Evolutionary conservation across 2,329 filamentous ascomycete species (phyloP).

Genomic region (Nothophoma quercina): DNA sequence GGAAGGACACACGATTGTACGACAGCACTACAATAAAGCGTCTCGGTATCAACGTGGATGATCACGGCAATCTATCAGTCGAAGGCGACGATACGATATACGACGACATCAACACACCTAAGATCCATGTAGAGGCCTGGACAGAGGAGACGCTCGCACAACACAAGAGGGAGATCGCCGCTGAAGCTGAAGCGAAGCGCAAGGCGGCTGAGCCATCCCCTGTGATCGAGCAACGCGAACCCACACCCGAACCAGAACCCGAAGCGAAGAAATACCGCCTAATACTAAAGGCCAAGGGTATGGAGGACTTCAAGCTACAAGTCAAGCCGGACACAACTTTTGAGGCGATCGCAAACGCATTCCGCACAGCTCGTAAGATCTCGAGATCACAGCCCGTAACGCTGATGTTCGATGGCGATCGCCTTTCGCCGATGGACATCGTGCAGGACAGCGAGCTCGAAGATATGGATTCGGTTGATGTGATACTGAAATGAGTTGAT

Average conservation of each 20-base stretch:
- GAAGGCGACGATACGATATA: constrained; percentile 56
- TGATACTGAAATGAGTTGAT: constrained; percentile 41
- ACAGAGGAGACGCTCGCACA: constrained; percentile 69
- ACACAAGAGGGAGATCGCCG: constrained; percentile 53
- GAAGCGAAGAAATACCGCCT: constrained; percentile 52
- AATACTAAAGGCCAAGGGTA: constrained; percentile 60
- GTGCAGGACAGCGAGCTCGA: constrained; percentile 47
- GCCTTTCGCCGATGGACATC: constrained; percentile 42
- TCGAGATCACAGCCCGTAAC: constrained; percentile 39
- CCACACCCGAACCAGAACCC: constrained; percentile 28
- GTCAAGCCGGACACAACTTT: constrained; percentile 51
- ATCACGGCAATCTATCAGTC: constrained; percentile 48
- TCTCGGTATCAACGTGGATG: constrained; percentile 59
- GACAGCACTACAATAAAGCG: constrained; percentile 68
- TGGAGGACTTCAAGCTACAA: constrained; percentile 60
- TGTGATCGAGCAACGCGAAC: constrained; percentile 22
- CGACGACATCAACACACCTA: constrained; percentile 57
- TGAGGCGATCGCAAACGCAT: constrained; percentile 40
- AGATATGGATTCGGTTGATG: constrained; percentile 47
- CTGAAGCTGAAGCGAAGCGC: constrained; percentile 34
- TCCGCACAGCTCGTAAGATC: constrained; percentile 31
- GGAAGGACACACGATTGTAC: constrained; percentile 76
- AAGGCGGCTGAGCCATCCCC: constrained; percentile 50
- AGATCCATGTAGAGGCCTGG: constrained; percentile 80
- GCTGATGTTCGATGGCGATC: constrained; percentile 50